Conservation (phyloP, 2,329 filamentous ascomycete genomes). For the Ophiostoma angusticollis region DNA sequence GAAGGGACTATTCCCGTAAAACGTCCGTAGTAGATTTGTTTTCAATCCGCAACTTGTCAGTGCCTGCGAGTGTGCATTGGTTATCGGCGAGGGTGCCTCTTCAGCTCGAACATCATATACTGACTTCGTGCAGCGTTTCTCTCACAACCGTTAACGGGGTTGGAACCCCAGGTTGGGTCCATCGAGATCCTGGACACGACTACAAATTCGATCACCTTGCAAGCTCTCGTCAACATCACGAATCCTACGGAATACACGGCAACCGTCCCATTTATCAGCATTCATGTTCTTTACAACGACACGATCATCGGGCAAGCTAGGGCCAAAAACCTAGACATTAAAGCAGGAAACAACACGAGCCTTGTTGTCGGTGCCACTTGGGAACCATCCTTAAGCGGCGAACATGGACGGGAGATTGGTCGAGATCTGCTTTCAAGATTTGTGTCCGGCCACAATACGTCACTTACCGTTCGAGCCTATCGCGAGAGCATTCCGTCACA, state of each 20-base stretch:
- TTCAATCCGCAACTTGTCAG: slow-evolving; percentile 31
- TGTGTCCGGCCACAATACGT: slow-evolving; percentile 77
- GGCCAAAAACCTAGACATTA: slow-evolving; percentile 49
- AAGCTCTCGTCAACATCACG: slow-evolving; percentile 66
- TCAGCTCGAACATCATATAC: slow-evolving; percentile 1
- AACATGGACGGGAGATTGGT: slow-evolving; percentile 48
- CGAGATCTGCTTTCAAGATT: slow-evolving; percentile 71
- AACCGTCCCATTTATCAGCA: slow-evolving; percentile 63
- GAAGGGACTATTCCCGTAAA: slow-evolving; percentile 82
- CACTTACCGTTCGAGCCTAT: slow-evolving; percentile 60
- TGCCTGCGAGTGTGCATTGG: neutral
- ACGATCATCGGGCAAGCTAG: slow-evolving; percentile 65
- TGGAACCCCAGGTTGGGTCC: slow-evolving; percentile 53
- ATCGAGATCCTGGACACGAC: slow-evolving; percentile 63
- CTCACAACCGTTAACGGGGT: slow-evolving; percentile 33
- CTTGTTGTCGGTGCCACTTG: slow-evolving; percentile 57
- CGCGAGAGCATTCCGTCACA: slow-evolving; percentile 58
- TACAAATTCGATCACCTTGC: slow-evolving; percentile 54
- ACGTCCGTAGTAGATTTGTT: slow-evolving; percentile 58
- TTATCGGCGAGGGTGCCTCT: neutral
- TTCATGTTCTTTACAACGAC: slow-evolving; percentile 62
- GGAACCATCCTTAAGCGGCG: slow-evolving; percentile 57
- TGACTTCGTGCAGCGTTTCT: slow-evolving; percentile 39
- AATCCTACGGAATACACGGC: slow-evolving; percentile 86
- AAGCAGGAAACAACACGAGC: slow-evolving; percentile 58